Percentiles rank a stretch among this genome's conserved stretches.
These are phyloP conservation scores for Oryza meyeriana DNA, from an alignment of 176 grass and related monocot genomes.

Conservation along the genomic window DNA sequence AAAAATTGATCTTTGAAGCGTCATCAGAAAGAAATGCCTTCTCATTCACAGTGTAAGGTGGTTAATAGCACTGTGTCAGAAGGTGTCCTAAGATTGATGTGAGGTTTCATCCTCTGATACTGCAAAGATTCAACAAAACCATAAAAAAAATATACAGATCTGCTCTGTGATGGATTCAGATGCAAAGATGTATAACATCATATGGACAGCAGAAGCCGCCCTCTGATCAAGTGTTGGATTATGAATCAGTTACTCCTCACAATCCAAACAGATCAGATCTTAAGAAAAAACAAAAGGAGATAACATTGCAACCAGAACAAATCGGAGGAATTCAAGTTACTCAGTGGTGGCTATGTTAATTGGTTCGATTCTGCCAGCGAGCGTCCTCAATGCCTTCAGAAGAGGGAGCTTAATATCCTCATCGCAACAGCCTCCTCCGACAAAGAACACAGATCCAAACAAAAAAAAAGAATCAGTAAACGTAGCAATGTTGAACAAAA, in stretches of 20 bases:
- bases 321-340: conserved; percentile 15
- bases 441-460: background rate
- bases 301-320: background rate
- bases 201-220: background rate
- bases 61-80: conserved; percentile 52
- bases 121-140: background rate
- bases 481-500: background rate
- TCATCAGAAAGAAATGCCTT: conserved; percentile 79
- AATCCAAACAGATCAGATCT: conserved; percentile 3
- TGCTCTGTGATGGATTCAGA: conserved; percentile 39
- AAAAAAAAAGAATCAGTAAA: too few species aligned
- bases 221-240: conserved; percentile 89
- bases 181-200: conserved; percentile 42
- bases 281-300: background rate
- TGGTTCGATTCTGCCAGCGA: conserved; percentile 99
- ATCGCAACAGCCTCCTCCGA: conserved; percentile 47
- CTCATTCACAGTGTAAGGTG: conserved; percentile 57
- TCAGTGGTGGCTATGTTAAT: conserved; percentile 68
- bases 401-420: conserved; percentile 99
- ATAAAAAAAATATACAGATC: background rate
- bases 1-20: background rate
- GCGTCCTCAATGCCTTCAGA: conserved; percentile 75
- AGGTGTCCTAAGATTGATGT: conserved; percentile 94
- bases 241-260: conserved; percentile 53
- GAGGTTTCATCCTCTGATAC: conserved; percentile 59